A percentile compares a stretch with the other conserved stretches of the same genome.
These are phyloP conservation scores for Gnetum montanum DNA, from an alignment of 75 land plant species.

Conservation along the genomic window DNA sequence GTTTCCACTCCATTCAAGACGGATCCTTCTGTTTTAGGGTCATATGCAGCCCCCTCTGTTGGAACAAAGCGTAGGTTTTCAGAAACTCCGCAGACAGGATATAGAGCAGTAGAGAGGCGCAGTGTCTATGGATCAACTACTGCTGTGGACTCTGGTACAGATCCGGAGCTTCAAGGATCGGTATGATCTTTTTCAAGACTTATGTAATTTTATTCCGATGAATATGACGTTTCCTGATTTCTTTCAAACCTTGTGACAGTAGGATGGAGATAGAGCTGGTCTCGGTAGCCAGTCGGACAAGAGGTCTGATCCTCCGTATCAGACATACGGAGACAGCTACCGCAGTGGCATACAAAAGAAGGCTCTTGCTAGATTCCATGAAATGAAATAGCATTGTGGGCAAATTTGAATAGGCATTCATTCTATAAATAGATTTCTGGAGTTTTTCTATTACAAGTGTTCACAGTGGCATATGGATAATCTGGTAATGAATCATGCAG, in stretches of 20 bases:
- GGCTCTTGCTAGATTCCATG: slow-evolving; percentile 87
- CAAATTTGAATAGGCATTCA: no score
- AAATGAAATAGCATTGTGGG: slow-evolving; percentile 51
- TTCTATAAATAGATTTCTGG: no score
- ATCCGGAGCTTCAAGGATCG: no score
- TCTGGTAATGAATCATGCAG: no score
- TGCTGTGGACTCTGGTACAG: slow-evolving; percentile 35
- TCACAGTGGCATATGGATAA: no score
- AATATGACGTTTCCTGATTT: no score
- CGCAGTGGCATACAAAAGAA: slow-evolving; percentile 86
- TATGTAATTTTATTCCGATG: no score
- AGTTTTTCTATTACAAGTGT: no score
- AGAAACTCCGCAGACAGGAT: slow-evolving; percentile 60
- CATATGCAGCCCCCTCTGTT: slow-evolving; percentile 40
- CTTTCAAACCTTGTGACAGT: no score
- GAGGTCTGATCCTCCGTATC: slow-evolving; percentile 62
- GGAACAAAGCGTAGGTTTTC: slow-evolving; percentile 77
- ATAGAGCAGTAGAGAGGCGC: slow-evolving; percentile 94
- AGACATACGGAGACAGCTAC: slow-evolving; percentile 94
- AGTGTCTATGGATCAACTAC: slow-evolving; percentile 77
- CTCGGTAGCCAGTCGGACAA: slow-evolving; percentile 72
- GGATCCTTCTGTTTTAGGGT: slow-evolving; percentile 83
- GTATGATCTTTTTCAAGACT: no score
- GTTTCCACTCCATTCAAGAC: slow-evolving; percentile 54
- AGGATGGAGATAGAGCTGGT: slow-evolving; percentile 80